Conservation (phyloP, 2,329 filamentous ascomycete species). For the Penicillium hordei region DNA sequence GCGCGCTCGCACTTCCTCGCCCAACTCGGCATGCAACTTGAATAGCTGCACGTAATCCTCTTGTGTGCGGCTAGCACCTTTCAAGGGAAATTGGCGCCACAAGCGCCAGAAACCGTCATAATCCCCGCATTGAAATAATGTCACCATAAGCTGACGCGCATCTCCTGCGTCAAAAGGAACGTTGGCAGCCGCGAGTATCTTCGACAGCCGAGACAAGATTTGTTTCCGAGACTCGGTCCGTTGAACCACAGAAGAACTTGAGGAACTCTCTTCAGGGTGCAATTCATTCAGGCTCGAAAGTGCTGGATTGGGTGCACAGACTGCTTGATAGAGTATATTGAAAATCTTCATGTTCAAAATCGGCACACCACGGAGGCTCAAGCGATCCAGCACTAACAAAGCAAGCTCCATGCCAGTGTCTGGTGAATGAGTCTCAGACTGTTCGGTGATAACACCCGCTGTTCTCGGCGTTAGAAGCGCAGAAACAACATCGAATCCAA, state of each 20-base stretch:
- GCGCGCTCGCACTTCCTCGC: constrained; percentile 47
- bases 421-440: constrained; percentile 18
- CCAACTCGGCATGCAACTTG: constrained; percentile 47
- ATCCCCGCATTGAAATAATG: constrained; percentile 44
- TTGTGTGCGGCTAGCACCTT: constrained; percentile 50
- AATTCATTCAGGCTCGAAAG: background rate
- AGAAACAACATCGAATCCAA: constrained; percentile 39
- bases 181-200: constrained; percentile 31
- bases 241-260: constrained; percentile 6
- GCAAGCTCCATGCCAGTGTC: constrained; percentile 38
- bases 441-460: constrained; percentile 5
- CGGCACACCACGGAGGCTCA: constrained; percentile 43
- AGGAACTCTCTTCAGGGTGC: constrained; percentile 38
- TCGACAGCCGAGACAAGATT: constrained; percentile 27
- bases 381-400: constrained; percentile 43
- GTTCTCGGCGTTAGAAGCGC: constrained; percentile 35
- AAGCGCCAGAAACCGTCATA: constrained; percentile 62
- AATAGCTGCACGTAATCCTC: constrained; percentile 59
- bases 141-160: constrained; percentile 33
- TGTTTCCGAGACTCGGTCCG: constrained; percentile 15
- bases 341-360: constrained; percentile 51
- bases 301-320: constrained; percentile 35
- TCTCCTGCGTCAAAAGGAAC: constrained; percentile 31
- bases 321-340: constrained; percentile 41
- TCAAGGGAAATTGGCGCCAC: constrained; percentile 58